Base-by-base conservation (phyloP, 2,329 filamentous ascomycete species). In the Tolypocladium sp. region DNA sequence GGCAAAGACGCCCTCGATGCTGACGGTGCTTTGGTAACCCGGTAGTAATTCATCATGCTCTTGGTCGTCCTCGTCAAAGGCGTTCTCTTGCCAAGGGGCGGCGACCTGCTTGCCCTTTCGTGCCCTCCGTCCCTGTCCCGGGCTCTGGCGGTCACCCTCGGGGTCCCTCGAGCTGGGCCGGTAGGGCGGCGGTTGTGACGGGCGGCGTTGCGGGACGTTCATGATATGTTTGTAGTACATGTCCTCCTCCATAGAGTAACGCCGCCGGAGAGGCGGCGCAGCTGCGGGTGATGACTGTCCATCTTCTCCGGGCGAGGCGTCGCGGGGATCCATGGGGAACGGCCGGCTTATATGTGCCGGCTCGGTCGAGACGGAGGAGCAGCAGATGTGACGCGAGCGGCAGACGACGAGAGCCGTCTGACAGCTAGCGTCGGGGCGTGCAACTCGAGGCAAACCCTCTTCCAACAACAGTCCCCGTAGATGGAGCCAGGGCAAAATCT, bases 201-300 rank as follows among this genome's bases (percentile, higher is more conserved):
- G 76, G 64, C 76, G 77, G 63, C 72, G 70, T 49, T 67, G 67
- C n/a, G 71, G 67, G 53, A 70, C 73, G 40, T 75, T 79, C 77
- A 82, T 80, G 68, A 82, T 71, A 64, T 76, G 73, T 58, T 79
- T 78, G 66, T 82, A 82, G 65, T 78, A 76, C 66, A 79, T 71
- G 66, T 82, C 79, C 72, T 82, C 79, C 69, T 82, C 80, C 73
- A 82, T 80, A 56, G 80, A 82, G 66, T 80, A 75, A 65, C 76
- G 75, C 70, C 74, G 75, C 68, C 76, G 73, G 60, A 71, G 68
- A 62, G 70, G 73, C 72, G 73, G 68, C 67, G 71, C 58, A 65
- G 68, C 56, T 62, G 61, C 59, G 60, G 63, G 65, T 62, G 66
- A 63, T 62, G 68, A 67, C 64, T 65, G 68, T 71, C 68, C 71